A percentile compares a stretch with the other conserved stretches of the same genome.
These are phyloP conservation scores for Septoria petroselini DNA, from an alignment of 2,329 filamentous ascomycete genomes.

Conservation along the genomic window DNA sequence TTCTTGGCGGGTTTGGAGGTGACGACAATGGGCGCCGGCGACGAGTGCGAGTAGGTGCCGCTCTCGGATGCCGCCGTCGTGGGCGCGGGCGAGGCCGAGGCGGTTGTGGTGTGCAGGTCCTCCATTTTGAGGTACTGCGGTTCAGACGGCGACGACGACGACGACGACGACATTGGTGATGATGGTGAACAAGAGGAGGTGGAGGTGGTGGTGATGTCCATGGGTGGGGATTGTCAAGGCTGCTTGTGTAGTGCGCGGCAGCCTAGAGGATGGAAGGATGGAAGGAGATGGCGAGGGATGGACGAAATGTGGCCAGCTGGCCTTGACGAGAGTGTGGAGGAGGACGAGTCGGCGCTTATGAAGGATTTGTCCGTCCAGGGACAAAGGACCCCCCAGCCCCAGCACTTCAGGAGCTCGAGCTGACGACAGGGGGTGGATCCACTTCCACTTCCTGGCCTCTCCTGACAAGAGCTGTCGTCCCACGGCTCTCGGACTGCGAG, in stretches of 20 bases:
- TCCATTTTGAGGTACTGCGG: conserved; percentile 29
- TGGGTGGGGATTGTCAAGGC: conserved; percentile 6
- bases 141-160: conserved; percentile 18
- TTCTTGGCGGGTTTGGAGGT: conserved; percentile 38
- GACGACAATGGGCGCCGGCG: conserved; percentile 34
- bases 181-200: background rate
- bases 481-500: no score
- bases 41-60: conserved; percentile 11
- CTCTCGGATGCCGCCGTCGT: conserved; percentile 12
- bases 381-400: background rate
- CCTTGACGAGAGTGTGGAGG: background rate
- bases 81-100: conserved; percentile 24
- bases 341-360: background rate
- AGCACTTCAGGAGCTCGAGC: background rate
- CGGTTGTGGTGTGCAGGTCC: conserved; percentile 23
- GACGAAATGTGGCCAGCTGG: conserved; percentile 3
- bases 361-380: background rate
- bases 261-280: conserved; percentile 11
- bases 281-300: no score
- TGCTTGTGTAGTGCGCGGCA: conserved; percentile 3
- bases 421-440: background rate
- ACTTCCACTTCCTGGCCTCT: no score
- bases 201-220: background rate
- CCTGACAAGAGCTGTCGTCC: background rate
- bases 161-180: background rate